Percentiles rank a stretch among this genome's conserved stretches.
phyloP scores from a whole-genome alignment of 2,329 filamentous ascomycete species.

The Phialocephala sp. region DNA sequence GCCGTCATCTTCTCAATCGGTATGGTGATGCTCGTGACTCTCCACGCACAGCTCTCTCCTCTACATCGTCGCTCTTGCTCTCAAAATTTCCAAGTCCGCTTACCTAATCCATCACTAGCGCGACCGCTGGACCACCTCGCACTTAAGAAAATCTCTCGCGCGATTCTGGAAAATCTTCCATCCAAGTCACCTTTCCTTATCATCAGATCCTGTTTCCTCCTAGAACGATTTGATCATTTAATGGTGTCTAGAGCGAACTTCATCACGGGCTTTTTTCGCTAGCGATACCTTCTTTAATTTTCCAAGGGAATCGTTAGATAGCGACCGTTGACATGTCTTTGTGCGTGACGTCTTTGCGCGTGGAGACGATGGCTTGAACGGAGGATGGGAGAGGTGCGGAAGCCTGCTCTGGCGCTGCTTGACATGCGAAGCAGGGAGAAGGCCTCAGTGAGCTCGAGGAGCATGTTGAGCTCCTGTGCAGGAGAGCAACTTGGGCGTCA shows the following conservation, averaged over 20 bases:
- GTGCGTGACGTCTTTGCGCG: neutral
- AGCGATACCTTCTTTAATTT: conserved; percentile 77
- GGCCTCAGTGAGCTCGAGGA: no score
- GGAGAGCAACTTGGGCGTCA: neutral
- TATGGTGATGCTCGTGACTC: neutral
- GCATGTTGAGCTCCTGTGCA: no score
- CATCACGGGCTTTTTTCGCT: conserved; percentile 93
- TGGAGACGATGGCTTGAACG: neutral
- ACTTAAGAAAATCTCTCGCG: conserved; percentile 36
- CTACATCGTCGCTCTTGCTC: neutral
- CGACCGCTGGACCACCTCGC: neutral
- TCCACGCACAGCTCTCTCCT: conserved; percentile 3
- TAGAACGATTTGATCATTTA: conserved; percentile 91
- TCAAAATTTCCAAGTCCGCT: conserved; percentile 17
- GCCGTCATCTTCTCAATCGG: conserved; percentile 53
- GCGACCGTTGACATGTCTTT: conserved; percentile 78
- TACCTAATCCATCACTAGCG: conserved; percentile 21
- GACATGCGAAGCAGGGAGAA: no score
- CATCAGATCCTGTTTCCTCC: conserved; percentile 77
- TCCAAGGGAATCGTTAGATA: conserved; percentile 95
- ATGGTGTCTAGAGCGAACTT: conserved; percentile 78
- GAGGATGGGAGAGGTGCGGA: neutral
- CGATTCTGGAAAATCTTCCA: conserved; percentile 45
- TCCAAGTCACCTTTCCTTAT: conserved; percentile 89
- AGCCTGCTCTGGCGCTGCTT: no score